A percentile compares a stretch with the other conserved stretches of the same genome.
Conservation (phyloP, 257 asterid species). For the Linaria vulgaris region DNA sequence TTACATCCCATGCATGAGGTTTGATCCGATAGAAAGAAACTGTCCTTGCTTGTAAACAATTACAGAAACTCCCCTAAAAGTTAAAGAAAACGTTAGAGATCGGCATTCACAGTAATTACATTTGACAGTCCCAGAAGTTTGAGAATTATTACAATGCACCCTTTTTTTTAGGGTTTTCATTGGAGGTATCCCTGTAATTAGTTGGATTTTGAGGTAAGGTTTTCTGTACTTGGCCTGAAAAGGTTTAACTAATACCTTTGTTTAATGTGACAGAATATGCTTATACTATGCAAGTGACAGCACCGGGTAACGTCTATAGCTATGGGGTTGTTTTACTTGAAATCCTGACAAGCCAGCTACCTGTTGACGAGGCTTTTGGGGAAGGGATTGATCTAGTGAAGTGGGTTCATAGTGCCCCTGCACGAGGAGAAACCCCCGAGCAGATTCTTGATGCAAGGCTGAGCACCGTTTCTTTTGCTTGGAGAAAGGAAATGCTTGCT, state of each 20-base stretch:
- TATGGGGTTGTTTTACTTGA: constrained; percentile 93
- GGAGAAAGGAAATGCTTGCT: constrained; percentile 97
- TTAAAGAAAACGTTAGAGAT: too few relatives aligned
- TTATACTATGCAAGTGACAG: constrained; percentile 98
- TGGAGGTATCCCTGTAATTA: too few relatives aligned
- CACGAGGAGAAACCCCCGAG: constrained; percentile 95
- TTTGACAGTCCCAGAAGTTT: too few relatives aligned
- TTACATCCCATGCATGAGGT: too few relatives aligned
- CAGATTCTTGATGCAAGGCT: constrained; percentile 92
- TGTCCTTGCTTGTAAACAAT: too few relatives aligned
- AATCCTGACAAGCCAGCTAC: constrained; percentile 74
- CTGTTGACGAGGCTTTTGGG: constrained; percentile 93
- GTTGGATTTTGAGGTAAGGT: too few relatives aligned
- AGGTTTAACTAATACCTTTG: background rate
- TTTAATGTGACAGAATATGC: constrained; percentile 68
- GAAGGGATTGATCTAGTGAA: constrained; percentile 97
- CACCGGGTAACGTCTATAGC: constrained; percentile 96
- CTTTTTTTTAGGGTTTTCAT: too few relatives aligned
- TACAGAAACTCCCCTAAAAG: too few relatives aligned
- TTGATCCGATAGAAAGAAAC: too few relatives aligned
- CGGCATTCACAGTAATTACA: too few relatives aligned
- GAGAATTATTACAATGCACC: too few relatives aligned
- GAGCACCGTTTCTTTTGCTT: constrained; percentile 82
- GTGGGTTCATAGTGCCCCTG: constrained; percentile 91
- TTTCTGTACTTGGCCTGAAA: background rate